phyloP scores from a whole-genome alignment of 495 filamentous ascomycete species.

The Ramalina intermedia region DNA sequence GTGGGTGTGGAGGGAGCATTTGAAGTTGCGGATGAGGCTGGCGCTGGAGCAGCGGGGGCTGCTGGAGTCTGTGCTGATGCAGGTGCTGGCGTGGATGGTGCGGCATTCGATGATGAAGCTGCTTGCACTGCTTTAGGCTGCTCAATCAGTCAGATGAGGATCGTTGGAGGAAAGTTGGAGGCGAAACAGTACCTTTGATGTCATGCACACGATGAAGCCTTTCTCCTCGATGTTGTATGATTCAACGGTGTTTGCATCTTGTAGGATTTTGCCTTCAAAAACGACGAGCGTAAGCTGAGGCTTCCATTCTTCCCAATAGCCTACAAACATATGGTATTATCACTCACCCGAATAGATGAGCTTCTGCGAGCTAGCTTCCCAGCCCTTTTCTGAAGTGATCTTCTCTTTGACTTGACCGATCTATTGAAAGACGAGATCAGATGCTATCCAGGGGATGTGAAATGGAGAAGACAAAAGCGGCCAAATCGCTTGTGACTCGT shows the following conservation, averaged over 20 bases:
- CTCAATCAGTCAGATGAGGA: slow-evolving; percentile 4
- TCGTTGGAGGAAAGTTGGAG: slow-evolving; percentile 11
- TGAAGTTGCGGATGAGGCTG: slow-evolving; percentile 27
- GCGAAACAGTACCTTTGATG: slow-evolving; percentile 59
- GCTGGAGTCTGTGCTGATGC: slow-evolving; percentile 44
- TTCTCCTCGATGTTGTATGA: slow-evolving; percentile 98
- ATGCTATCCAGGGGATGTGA: not conserved
- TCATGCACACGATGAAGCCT: slow-evolving; percentile 95
- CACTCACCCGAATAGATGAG: slow-evolving; percentile 89
- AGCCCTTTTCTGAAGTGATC: slow-evolving; percentile 77
- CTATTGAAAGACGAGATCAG: slow-evolving; percentile 29
- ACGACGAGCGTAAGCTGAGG: not conserved
- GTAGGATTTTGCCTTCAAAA: slow-evolving; percentile 77
- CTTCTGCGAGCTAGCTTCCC: slow-evolving; percentile 76
- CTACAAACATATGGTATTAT: not conserved
- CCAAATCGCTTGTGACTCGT: not conserved
- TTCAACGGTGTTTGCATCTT: slow-evolving; percentile 90
- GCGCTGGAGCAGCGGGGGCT: slow-evolving; percentile 40
- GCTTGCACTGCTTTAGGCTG: slow-evolving; percentile 58
- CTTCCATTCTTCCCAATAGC: not conserved
- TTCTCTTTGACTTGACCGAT: slow-evolving; percentile 81
- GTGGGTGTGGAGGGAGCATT: slow-evolving; percentile 49
- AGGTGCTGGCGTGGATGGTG: slow-evolving; percentile 57
- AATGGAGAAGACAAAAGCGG: not conserved
- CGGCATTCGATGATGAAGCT: slow-evolving; percentile 36